Percentiles rank a stretch among this genome's conserved stretches.
phyloP scores from a whole-genome alignment of 495 filamentous ascomycete genomes.

The Aspergillus funiculosus region DNA sequence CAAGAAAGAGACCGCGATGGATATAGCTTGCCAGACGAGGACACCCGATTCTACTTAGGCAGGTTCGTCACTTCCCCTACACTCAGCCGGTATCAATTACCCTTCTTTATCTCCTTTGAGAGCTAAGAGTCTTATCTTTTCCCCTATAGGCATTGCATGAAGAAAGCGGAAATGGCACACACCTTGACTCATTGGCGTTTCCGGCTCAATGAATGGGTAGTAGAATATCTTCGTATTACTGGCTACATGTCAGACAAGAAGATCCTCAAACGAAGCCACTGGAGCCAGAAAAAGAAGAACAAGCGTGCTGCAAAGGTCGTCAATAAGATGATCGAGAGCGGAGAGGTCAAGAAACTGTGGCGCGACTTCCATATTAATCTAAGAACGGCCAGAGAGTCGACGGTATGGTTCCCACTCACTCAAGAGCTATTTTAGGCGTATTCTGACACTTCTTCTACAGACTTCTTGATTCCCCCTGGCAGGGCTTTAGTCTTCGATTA shows the following conservation, averaged over 20 bases:
- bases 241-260: conserved; percentile 50
- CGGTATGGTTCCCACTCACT: conserved; percentile 23
- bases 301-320: conserved; percentile 53
- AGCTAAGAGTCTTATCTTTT: background rate
- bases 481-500: no score
- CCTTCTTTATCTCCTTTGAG: background rate
- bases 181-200: conserved; percentile 69
- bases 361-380: conserved; percentile 54
- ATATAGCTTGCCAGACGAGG: conserved; percentile 28
- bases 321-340: conserved; percentile 50
- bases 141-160: conserved; percentile 50
- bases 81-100: background rate
- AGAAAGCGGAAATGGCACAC: conserved; percentile 65
- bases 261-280: conserved; percentile 48
- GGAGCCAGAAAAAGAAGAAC: conserved; percentile 47
- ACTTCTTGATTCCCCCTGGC: no score
- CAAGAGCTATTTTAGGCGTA: background rate
- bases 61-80: conserved; percentile 25
- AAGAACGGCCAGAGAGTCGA: conserved; percentile 46
- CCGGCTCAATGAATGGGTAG: conserved; percentile 64
- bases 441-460: no score
- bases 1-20: conserved; percentile 35
- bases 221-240: conserved; percentile 50
- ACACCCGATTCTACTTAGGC: conserved; percentile 40
- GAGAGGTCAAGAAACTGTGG: conserved; percentile 53